Evolutionary conservation across 164 flowering plant species (phyloP), one percentile per base, ranked within the genome.

Genomic region (Stephania japonica): DNA sequence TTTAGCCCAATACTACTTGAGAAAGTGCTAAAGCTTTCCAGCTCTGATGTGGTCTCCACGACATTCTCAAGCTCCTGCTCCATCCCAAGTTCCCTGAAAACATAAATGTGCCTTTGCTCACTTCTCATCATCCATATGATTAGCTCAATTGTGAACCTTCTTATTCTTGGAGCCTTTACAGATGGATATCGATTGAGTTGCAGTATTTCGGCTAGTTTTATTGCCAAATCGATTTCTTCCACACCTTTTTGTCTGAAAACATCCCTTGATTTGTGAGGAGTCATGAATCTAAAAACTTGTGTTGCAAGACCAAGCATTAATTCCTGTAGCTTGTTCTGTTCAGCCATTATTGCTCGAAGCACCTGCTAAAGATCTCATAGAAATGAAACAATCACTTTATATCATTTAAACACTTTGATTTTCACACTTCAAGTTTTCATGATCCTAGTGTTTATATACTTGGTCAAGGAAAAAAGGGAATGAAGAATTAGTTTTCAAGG

Each of bases 21-120:
- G 87, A 95, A 95, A n/a, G 87, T 84, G 56, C 88, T 88, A 86
- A 91, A 93, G 84, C 87, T 93, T 76, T 95, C 99, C 0, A 93
- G 78, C 77, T 95, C 99, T 47, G 93, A 83, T 50, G 95, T 88
- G 26, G 97, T 90, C 75, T 91, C 99, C 47, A 79, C 69, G 3
- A 95, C 87, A 61, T 67, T 73, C 70, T 88, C 84, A 64, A 95
- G 90, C 81, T 88, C 94, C 74, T 73, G 70, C 80, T 83, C 85
- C 86, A 95, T 72, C 53, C 88, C 92, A 43, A 90, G 74, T 3
- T 83, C 73, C 75, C 76, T 82, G 86, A 95, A 91, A 14, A 74
- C 65, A 0, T 41, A 72, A 24, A 86, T 75, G 42, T 81, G 87
- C 67, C 76, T 49, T 27, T 69, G 47, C 13, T 86, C 84, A 66